Conservation (phyloP, 768 basidiomycete genomes). For the Glaciozyma antarctica region DNA sequence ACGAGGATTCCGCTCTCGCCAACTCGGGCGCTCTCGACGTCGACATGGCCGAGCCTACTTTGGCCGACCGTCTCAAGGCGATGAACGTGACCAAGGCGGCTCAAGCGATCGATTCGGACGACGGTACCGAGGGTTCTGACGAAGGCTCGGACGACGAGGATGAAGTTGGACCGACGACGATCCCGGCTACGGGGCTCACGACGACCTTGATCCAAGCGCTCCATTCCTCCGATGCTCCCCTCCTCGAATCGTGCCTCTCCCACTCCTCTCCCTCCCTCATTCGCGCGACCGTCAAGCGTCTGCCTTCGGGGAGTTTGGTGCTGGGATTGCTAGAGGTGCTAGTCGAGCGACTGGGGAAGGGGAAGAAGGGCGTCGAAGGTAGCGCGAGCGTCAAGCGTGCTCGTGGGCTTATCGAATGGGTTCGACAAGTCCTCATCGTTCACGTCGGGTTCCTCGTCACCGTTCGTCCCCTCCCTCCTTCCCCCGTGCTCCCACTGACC, state of each 20-base stretch:
- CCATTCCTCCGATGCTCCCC: slow-evolving; percentile 80
- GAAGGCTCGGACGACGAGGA: slow-evolving; percentile 30
- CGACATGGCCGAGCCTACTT: slow-evolving; percentile 77
- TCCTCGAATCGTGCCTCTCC: slow-evolving; percentile 75
- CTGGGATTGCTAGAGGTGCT: slow-evolving; percentile 78
- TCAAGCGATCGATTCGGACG: slow-evolving; percentile 4
- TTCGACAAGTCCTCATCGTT: slow-evolving; percentile 68
- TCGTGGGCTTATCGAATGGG: slow-evolving; percentile 65
- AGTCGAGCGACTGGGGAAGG: slow-evolving; percentile 71
- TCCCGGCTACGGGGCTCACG: slow-evolving; percentile 75
- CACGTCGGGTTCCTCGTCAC: slow-evolving; percentile 92
- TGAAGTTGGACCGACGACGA: slow-evolving; percentile 19
- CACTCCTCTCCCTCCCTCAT: slow-evolving; percentile 76
- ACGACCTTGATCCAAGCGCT: slow-evolving; percentile 91
- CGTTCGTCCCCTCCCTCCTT: slow-evolving; percentile 47
- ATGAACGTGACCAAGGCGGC: slow-evolving; percentile 46
- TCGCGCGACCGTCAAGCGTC: slow-evolving; percentile 69
- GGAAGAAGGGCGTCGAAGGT: slow-evolving; percentile 46
- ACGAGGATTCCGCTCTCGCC: slow-evolving; percentile 41
- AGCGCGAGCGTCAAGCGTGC: slow-evolving; percentile 63
- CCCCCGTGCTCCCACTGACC: background rate
- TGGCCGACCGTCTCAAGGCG: slow-evolving; percentile 80
- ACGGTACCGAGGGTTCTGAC: slow-evolving; percentile 39
- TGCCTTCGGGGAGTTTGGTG: slow-evolving; percentile 71
- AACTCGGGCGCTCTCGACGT: slow-evolving; percentile 65